A percentile compares a stretch with the other conserved stretches of the same genome.
Conservation (phyloP, 2,329 filamentous ascomycete genomes). For the Cladophialophora yegresii region DNA sequence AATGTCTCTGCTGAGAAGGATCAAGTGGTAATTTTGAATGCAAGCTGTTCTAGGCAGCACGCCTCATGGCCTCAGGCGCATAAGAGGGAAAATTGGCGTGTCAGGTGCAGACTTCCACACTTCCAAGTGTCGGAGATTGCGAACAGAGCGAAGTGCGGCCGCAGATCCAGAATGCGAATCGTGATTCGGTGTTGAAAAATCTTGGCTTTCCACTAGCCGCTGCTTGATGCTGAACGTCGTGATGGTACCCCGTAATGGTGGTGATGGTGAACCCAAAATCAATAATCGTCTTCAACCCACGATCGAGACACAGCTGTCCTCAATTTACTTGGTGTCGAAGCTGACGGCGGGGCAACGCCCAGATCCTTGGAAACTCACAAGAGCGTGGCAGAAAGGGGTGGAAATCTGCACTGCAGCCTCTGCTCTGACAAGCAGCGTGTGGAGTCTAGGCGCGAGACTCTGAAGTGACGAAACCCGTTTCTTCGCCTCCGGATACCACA, state of each 20-base stretch:
- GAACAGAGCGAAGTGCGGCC: neutral
- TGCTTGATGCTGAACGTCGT: slow-evolving; percentile 9
- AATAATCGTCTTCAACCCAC: neutral
- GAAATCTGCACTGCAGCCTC: neutral
- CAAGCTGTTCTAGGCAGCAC: neutral
- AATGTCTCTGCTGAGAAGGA: neutral
- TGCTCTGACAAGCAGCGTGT: too few relatives aligned
- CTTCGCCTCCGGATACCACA: neutral
- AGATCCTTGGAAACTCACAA: neutral
- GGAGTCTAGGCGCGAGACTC: neutral
- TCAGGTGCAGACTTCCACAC: neutral
- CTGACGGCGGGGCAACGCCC: neutral
- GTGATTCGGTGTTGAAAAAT: neutral
- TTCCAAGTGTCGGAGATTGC: neutral
- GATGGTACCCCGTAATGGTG: neutral
- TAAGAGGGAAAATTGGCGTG: neutral
- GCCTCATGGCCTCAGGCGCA: neutral
- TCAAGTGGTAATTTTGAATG: neutral
- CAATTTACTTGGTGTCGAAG: neutral
- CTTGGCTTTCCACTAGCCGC: slow-evolving; percentile 9
- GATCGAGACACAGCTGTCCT: neutral
- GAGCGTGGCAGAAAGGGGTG: neutral
- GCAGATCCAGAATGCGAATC: neutral
- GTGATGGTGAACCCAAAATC: neutral
- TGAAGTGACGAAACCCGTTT: neutral